Percentiles rank a stretch among this genome's conserved stretches.
These are phyloP conservation scores for Wickerhamomyces chambardii DNA, from an alignment of 805 yeast species.

Conservation along the genomic window DNA sequence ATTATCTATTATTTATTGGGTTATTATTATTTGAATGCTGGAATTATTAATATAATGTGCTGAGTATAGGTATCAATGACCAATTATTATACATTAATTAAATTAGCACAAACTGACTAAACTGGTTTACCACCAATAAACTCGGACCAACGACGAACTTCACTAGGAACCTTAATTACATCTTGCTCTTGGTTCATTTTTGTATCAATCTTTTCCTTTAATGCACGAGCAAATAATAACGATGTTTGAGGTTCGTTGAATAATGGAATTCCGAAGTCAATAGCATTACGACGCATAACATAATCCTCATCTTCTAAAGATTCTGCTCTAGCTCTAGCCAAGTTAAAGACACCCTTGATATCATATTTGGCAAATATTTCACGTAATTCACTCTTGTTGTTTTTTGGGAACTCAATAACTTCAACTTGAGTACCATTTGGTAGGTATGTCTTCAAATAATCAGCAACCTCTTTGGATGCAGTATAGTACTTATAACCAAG, in stretches of 20 bases:
- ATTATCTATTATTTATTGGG: too few species aligned
- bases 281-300: constrained; percentile 98
- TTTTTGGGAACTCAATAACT: constrained; percentile 83
- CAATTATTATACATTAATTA: too few species aligned
- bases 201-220: constrained; percentile 58
- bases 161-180: constrained; percentile 60
- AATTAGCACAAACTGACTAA: constrained; percentile 9
- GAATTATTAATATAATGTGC: too few species aligned
- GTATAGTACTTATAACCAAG: constrained; percentile 79
- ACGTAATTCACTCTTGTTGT: constrained; percentile 87
- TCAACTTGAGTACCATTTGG: constrained; percentile 28
- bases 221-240: constrained; percentile 72
- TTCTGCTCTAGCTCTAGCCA: constrained; percentile 88
- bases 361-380: constrained; percentile 87
- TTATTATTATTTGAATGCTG: too few species aligned
- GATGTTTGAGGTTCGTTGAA: constrained; percentile 97
- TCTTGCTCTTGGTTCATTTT: constrained; percentile 39
- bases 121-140: constrained; percentile 92
- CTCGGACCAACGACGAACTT: constrained; percentile 95
- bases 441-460: constrained; percentile 48
- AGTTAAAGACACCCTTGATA: constrained; percentile 82
- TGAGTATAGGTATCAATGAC: too few species aligned
- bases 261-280: constrained; percentile 93
- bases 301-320: constrained; percentile 80
- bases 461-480: constrained; percentile 64